These are phyloP conservation scores for Solanum neorickii DNA, from an alignment of 257 asterid genomes.

Conservation along the genomic window DNA sequence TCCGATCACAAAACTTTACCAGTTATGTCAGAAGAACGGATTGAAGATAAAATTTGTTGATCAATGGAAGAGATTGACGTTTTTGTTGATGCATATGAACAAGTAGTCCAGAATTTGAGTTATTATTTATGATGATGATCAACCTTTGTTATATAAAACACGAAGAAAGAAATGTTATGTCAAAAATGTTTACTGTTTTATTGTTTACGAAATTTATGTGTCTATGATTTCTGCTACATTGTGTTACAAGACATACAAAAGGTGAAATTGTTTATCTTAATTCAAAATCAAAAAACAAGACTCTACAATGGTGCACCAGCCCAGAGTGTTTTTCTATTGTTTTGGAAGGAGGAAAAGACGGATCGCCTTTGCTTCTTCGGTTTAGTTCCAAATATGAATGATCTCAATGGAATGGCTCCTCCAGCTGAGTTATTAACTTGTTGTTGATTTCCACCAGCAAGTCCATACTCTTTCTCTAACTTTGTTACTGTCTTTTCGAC, in stretches of 20 bases:
- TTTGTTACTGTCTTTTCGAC: slow-evolving; percentile 20
- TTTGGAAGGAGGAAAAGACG: slow-evolving; percentile 36
- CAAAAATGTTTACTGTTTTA: background rate
- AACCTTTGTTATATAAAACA: background rate
- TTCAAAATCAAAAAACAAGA: background rate
- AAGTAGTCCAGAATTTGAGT: background rate
- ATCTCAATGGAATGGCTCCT: slow-evolving; percentile 28
- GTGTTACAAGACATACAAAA: too few relatives aligned
- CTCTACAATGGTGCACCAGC: background rate
- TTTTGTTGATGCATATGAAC: slow-evolving; percentile 10
- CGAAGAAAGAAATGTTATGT: background rate
- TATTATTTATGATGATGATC: background rate
- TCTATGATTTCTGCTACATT: background rate
- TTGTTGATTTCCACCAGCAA: slow-evolving; percentile 12
- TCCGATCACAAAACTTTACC: slow-evolving; percentile 19
- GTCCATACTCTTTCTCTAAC: slow-evolving; percentile 31
- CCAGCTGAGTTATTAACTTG: background rate
- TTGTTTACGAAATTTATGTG: background rate
- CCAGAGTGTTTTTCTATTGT: slow-evolving; percentile 16
- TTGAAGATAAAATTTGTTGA: slow-evolving; percentile 1
- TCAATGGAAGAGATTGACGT: slow-evolving; percentile 19
- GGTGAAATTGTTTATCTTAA: background rate
- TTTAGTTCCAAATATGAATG: slow-evolving; percentile 42
- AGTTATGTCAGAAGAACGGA: slow-evolving; percentile 23
- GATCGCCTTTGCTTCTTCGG: slow-evolving; percentile 39